These are phyloP conservation scores for Thelephora terrestris DNA, from an alignment of 1,284 basidiomycete genomes.

Conservation along the genomic window DNA sequence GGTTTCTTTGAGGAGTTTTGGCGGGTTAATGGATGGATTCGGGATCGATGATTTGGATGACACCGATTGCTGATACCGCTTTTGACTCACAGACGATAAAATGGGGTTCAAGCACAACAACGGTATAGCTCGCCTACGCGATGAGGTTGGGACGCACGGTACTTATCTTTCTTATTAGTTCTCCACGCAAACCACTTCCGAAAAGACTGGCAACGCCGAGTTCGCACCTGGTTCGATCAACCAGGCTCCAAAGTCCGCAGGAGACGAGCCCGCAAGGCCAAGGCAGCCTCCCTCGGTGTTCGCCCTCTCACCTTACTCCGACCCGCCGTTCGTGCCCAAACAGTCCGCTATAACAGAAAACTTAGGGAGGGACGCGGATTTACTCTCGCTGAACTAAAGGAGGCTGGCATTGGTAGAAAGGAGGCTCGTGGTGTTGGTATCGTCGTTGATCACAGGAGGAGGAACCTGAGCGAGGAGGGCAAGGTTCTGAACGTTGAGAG, in stretches of 20 bases:
- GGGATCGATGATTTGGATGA: constrained; percentile 19
- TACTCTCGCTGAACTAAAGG: constrained; percentile 89
- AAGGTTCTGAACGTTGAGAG: constrained; percentile 94
- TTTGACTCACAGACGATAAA: constrained; percentile 13
- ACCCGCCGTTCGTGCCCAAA: constrained; percentile 94
- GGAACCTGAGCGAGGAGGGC: constrained; percentile 96
- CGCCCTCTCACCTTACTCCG: constrained; percentile 89
- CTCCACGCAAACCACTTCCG: constrained; percentile 94
- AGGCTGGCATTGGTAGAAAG: constrained; percentile 92
- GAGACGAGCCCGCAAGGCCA: constrained; percentile 86
- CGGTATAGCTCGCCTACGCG: constrained; percentile 30
- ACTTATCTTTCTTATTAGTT: constrained; percentile 34
- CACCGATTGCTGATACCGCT: constrained; percentile 9
- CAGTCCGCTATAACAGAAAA: constrained; percentile 98
- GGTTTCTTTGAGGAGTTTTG: constrained; percentile 12
- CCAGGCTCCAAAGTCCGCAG: constrained; percentile 96
- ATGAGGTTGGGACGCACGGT: constrained; percentile 1
- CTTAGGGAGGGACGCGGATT: constrained; percentile 96
- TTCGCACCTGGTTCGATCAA: constrained; percentile 99
- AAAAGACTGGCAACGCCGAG: constrained; percentile 96
- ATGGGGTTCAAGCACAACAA: constrained; percentile 82
- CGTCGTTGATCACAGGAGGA: constrained; percentile 94
- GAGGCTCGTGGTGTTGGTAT: constrained; percentile 91
- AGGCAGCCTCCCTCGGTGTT: constrained; percentile 88
- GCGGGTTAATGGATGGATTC: constrained; percentile 25